Conservation (phyloP, 305 asterid genomes). For the Solanum hybrid region DNA sequence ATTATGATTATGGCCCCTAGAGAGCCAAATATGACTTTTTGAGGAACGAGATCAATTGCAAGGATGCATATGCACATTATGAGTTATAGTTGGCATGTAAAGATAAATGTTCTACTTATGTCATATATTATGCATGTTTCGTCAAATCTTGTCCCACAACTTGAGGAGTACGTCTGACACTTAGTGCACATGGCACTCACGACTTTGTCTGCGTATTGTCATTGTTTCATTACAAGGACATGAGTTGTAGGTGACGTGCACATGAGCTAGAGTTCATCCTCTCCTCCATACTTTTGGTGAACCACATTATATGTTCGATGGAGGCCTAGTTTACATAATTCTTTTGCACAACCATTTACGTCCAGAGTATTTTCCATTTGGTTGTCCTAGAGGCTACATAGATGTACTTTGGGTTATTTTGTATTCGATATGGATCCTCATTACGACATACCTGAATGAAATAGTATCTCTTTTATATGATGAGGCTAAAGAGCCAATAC, state of each 20-base stretch:
- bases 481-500: not conserved
- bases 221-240: not conserved
- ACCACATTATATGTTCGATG: not conserved
- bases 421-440: not conserved
- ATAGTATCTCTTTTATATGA: not conserved
- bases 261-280: not conserved
- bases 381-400: not conserved
- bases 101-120: not conserved
- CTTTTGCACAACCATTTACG: not conserved
- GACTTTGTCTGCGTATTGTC: not conserved
- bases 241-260: not conserved
- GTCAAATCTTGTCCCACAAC: not conserved
- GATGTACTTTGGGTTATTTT: not conserved
- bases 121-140: not conserved
- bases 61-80: not conserved
- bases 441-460: not conserved
- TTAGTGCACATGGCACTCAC: not conserved
- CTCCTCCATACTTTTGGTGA: not conserved
- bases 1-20: not conserved
- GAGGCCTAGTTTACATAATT: not conserved
- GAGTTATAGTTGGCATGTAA: not conserved
- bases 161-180: not conserved
- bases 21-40: not conserved
- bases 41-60: not conserved
- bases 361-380: not conserved